These are phyloP conservation scores for Prinsepia uniflora DNA, from an alignment of 306 rosid species.

Conservation along the genomic window DNA sequence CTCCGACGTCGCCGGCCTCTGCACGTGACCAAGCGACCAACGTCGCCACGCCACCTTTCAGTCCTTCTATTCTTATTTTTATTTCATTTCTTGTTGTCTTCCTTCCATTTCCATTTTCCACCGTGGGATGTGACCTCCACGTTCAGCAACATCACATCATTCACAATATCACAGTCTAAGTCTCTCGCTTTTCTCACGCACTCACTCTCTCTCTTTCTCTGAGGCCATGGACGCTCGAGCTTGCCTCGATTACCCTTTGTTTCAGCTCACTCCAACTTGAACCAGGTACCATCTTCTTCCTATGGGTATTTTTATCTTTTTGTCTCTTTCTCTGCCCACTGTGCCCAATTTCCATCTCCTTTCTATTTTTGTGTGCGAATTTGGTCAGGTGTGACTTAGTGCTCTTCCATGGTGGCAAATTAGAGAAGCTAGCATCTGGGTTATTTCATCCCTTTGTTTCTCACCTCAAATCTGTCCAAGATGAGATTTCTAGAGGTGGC, in stretches of 20 bases:
- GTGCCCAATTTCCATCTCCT: neutral
- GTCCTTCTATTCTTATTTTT: no score
- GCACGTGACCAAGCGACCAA: no score
- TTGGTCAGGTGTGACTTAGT: slow-evolving; percentile 48
- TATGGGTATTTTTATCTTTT: neutral
- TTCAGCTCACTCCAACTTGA: slow-evolving; percentile 23
- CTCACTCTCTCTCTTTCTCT: no score
- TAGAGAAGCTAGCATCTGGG: slow-evolving; percentile 64
- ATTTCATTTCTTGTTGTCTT: slow-evolving; percentile 17
- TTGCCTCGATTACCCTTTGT: slow-evolving; percentile 11
- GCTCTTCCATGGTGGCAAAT: slow-evolving; percentile 40
- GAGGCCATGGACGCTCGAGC: slow-evolving; percentile 3
- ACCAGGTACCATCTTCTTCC: slow-evolving; percentile 3
- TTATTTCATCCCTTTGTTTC: slow-evolving; percentile 54
- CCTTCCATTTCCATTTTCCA: neutral
- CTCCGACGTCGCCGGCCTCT: no score
- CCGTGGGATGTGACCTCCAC: slow-evolving; percentile 1
- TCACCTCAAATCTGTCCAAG: slow-evolving; percentile 49
- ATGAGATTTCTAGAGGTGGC: slow-evolving; percentile 70
- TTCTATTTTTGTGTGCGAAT: slow-evolving; percentile 4
- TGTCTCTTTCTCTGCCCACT: neutral
- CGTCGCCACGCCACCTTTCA: no score
- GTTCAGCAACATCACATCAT: neutral
- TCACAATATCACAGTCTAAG: neutral
- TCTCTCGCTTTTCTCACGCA: neutral